A percentile compares a stretch with the other conserved stretches of the same genome.
phyloP scores from a whole-genome alignment of 1,284 basidiomycete genomes.

The Cystobasidiaceae sp. region DNA sequence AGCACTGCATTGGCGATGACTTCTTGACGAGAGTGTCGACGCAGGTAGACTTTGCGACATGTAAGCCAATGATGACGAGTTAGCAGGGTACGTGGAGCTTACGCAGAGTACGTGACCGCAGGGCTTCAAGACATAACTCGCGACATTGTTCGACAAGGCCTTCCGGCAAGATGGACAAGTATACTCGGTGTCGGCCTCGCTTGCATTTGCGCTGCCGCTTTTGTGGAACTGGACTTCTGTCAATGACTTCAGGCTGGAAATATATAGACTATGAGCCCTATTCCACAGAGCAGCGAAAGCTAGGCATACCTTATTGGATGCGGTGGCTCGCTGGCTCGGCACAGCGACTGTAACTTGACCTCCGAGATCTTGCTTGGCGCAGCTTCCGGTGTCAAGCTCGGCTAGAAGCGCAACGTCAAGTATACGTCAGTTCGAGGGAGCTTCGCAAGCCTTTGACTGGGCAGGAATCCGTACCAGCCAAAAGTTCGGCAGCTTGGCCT shows the following conservation, averaged over 20 bases:
- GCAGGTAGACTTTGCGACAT: conserved; percentile 33
- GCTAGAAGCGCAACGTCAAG: too few species aligned
- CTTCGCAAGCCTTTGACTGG: not conserved
- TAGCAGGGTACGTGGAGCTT: too few species aligned
- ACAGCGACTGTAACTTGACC: conserved; percentile 77
- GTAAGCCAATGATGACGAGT: not conserved
- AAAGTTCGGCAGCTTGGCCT: conserved; percentile 84
- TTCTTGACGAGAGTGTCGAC: conserved; percentile 39
- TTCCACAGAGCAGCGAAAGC: too few species aligned
- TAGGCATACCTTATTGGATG: conserved; percentile 70
- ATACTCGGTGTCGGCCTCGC: conserved; percentile 54
- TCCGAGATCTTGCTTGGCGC: conserved; percentile 61
- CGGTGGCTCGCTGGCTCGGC: conserved; percentile 65
- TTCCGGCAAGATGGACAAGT: conserved; percentile 88
- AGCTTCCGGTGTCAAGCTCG: conserved; percentile 77
- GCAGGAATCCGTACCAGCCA: conserved; percentile 57
- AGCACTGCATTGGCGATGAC: conserved; percentile 34
- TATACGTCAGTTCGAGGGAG: not conserved
- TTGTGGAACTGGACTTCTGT: conserved; percentile 45
- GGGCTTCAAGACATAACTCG: conserved; percentile 52
- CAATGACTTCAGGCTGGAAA: conserved; percentile 47
- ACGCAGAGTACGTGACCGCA: conserved; percentile 41
- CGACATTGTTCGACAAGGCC: conserved; percentile 67
- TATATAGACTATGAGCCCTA: conserved; percentile 47
- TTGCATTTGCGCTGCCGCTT: conserved; percentile 48